These are phyloP conservation scores for Mrakia gelida DNA, from an alignment of 768 basidiomycete species.

Conservation along the genomic window DNA sequence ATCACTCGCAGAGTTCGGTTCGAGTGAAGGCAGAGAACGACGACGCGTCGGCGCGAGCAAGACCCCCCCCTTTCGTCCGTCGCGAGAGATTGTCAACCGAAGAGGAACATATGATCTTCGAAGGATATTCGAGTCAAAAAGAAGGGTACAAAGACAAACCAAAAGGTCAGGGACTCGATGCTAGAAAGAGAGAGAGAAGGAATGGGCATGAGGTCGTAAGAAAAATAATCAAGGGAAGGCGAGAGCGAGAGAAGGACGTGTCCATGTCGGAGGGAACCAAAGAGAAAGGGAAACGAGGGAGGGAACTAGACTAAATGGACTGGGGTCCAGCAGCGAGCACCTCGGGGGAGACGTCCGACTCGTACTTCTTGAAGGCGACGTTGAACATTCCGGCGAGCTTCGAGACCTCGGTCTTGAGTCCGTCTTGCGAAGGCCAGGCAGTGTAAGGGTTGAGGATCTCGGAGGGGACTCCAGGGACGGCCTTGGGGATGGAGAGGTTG, in stretches of 20 bases:
- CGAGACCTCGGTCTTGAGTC: slow-evolving; percentile 79
- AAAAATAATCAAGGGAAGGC: neutral
- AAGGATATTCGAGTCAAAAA: neutral
- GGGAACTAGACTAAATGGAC: neutral
- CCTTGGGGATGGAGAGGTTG: slow-evolving; percentile 76
- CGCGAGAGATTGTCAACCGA: no score
- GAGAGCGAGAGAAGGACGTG: neutral
- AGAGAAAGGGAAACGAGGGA: neutral
- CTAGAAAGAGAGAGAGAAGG: slow-evolving; percentile 2
- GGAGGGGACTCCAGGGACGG: slow-evolving; percentile 76
- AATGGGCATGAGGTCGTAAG: neutral
- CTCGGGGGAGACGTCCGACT: slow-evolving; percentile 73
- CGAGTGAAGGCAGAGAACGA: no score
- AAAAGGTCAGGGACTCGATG: neutral
- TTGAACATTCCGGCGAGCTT: slow-evolving; percentile 63
- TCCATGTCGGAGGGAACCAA: neutral
- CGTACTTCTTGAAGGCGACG: slow-evolving; percentile 88
- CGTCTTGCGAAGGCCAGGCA: slow-evolving; percentile 85
- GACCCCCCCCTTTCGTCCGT: no score
- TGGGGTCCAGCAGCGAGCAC: slow-evolving; percentile 76
- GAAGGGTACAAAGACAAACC: slow-evolving; percentile 8
- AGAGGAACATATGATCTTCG: neutral
- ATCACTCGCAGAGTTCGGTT: no score
- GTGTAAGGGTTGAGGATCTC: slow-evolving; percentile 82
- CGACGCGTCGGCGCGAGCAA: no score